Percentiles rank a stretch among this genome's conserved stretches.
Evolutionary conservation across 192 early-diverging fungal species (phyloP).

Genomic region (Coemansia erecta): DNA sequence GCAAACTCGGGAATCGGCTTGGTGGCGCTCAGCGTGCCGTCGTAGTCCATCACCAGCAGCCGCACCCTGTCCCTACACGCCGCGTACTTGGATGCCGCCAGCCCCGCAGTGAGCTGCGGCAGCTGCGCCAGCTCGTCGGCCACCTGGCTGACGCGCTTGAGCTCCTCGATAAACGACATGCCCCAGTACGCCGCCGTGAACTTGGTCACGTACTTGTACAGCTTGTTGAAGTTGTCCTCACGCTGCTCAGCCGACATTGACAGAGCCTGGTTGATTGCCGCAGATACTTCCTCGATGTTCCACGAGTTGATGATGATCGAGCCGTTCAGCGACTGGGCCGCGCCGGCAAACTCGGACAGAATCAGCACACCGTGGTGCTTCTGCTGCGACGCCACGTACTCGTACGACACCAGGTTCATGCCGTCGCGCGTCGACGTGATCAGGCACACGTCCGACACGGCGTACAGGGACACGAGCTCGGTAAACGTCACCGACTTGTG

Average conservation of each 20-base stretch:
- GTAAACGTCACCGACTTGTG: constrained; percentile 95
- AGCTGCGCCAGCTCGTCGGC: constrained; percentile 48
- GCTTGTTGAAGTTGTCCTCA: constrained; percentile 82
- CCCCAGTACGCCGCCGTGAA: constrained; percentile 99
- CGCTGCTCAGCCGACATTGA: constrained; percentile 83
- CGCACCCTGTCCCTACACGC: constrained; percentile 15
- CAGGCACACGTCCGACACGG: constrained; percentile 93
- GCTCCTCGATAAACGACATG: constrained; percentile 86
- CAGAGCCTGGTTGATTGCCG: constrained; percentile 87
- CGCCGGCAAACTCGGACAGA: constrained; percentile 97
- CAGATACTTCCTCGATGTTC: constrained; percentile 95
- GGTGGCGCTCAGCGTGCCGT: constrained; percentile 87
- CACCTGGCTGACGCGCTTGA: constrained; percentile 60
- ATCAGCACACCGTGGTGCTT: constrained; percentile 93
- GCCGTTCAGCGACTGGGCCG: constrained; percentile 96
- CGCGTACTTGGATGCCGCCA: constrained; percentile 2
- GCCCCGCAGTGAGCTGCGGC: constrained; percentile 28
- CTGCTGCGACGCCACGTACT: constrained; percentile 94
- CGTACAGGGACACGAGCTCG: constrained; percentile 95
- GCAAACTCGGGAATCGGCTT: constrained; percentile 92
- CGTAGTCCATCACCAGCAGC: constrained; percentile 93
- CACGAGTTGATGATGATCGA: constrained; percentile 98
- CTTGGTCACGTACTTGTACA: constrained; percentile 92
- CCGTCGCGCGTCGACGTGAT: constrained; percentile 98
- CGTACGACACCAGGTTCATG: constrained; percentile 99